A percentile compares a stretch with the other conserved stretches of the same genome.
phyloP scores from a whole-genome alignment of 305 asterid genomes.

The Solanum aculeatissimum region DNA sequence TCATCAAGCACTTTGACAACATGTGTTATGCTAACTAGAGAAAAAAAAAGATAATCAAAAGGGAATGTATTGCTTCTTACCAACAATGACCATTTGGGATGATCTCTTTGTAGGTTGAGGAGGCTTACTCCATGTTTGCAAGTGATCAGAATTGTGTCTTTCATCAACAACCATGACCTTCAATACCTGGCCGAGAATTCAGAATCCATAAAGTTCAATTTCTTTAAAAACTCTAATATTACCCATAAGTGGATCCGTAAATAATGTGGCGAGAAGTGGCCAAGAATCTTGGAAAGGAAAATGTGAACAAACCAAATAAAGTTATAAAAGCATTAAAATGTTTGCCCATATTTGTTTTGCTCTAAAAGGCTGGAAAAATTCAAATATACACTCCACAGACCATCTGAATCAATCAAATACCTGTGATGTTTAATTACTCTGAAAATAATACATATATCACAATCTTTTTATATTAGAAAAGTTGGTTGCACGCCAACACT shows the following conservation, averaged over 20 bases:
- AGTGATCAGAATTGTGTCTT: constrained; percentile 32
- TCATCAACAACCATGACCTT: constrained; percentile 26
- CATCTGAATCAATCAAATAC: too few relatives aligned
- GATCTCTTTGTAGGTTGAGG: constrained; percentile 33
- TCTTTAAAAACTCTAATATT: too few relatives aligned
- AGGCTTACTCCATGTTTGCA: constrained; percentile 25
- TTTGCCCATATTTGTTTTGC: constrained; percentile 28
- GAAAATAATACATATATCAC: too few relatives aligned
- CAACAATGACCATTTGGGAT: constrained; percentile 41
- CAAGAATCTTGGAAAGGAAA: neutral
- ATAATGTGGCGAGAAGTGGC: neutral
- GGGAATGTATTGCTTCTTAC: constrained; percentile 6
- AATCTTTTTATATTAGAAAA: too few relatives aligned
- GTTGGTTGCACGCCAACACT: too few relatives aligned
- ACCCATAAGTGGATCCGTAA: too few relatives aligned
- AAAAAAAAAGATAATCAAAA: neutral
- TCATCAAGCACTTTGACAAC: neutral
- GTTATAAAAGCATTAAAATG: constrained; percentile 32
- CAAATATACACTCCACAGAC: too few relatives aligned
- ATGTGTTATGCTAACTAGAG: neutral
- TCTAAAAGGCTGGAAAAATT: neutral
- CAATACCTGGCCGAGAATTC: too few relatives aligned
- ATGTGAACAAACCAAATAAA: constrained; percentile 16
- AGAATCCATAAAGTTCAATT: too few relatives aligned
- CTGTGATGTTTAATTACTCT: too few relatives aligned